phyloP scores from a whole-genome alignment of 2,329 filamentous ascomycete genomes.

The Stagonosporopsis cucurbitacearum region DNA sequence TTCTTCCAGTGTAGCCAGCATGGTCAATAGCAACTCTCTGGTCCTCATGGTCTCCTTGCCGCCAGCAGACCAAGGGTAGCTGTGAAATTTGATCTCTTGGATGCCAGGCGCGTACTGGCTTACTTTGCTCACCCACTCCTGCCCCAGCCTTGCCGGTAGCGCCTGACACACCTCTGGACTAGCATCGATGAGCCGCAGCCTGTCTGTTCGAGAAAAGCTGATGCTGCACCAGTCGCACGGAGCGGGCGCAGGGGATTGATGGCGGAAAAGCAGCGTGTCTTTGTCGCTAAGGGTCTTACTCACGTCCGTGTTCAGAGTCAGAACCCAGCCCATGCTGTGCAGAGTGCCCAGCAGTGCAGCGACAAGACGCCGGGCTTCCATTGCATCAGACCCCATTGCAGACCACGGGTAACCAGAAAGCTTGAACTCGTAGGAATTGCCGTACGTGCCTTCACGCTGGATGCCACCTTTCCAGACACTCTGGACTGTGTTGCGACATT shows the following conservation, averaged over 20 bases:
- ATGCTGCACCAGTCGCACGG: constrained; percentile 49
- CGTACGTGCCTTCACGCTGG: constrained; percentile 41
- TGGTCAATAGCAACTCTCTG: constrained; percentile 43
- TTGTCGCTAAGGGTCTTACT: constrained; percentile 43
- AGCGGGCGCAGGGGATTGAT: constrained; percentile 45
- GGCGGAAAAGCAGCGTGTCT: constrained; percentile 50
- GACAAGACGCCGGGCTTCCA: constrained; percentile 43
- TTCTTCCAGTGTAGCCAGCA: constrained; percentile 46
- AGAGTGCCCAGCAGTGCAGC: constrained; percentile 42
- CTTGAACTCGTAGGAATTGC: constrained; percentile 48
- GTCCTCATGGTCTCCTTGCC: constrained; percentile 48
- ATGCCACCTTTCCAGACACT: constrained; percentile 42
- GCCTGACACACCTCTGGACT: constrained; percentile 16
- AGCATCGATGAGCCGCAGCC: constrained; percentile 45
- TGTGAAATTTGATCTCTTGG: constrained; percentile 45
- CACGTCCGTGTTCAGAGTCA: constrained; percentile 47
- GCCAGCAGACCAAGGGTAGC: constrained; percentile 40
- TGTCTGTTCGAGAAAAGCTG: constrained; percentile 37
- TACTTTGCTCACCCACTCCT: constrained; percentile 18
- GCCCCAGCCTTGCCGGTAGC: constrained; percentile 19
- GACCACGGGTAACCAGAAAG: constrained; percentile 48
- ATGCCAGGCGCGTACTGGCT: constrained; percentile 23
- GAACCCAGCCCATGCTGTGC: constrained; percentile 48
- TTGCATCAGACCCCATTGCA: constrained; percentile 32
- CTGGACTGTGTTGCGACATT: constrained; percentile 33